phyloP scores from a whole-genome alignment of 2,329 filamentous ascomycete genomes.

The Dactylonectria estremocensis region DNA sequence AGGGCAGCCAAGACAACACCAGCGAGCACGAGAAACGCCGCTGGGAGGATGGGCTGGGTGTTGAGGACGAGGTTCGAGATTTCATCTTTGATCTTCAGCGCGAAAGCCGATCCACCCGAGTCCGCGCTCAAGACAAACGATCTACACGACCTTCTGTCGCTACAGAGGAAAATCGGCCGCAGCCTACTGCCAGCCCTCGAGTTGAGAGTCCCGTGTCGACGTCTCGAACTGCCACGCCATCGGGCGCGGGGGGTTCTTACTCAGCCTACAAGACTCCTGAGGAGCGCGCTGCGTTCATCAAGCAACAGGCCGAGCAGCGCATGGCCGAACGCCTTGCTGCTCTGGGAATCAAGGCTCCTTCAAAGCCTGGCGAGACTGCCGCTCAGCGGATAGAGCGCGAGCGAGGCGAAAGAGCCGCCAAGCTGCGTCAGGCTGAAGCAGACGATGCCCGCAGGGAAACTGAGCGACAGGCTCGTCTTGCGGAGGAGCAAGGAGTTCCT shows the following conservation, averaged over 20 bases:
- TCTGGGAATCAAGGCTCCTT: conserved; percentile 88
- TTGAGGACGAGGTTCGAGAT: conserved; percentile 96
- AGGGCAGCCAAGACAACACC: conserved; percentile 80
- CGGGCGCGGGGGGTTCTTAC: conserved; percentile 76
- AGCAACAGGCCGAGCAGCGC: conserved; percentile 95
- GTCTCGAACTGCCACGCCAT: conserved; percentile 64
- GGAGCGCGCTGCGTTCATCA: conserved; percentile 95
- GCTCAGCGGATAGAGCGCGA: conserved; percentile 92
- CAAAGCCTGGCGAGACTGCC: conserved; percentile 84
- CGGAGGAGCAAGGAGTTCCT: conserved; percentile 80
- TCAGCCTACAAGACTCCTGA: conserved; percentile 91
- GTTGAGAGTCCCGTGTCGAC: conserved; percentile 68
- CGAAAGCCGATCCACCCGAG: conserved; percentile 82
- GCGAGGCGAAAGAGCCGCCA: conserved; percentile 87
- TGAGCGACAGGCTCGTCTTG: conserved; percentile 86
- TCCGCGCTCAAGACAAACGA: conserved; percentile 73
- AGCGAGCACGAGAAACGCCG: conserved; percentile 92
- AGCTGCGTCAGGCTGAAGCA: conserved; percentile 90
- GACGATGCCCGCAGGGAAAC: conserved; percentile 92
- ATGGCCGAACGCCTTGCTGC: conserved; percentile 97
- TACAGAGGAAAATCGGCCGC: conserved; percentile 61
- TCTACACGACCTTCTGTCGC: conserved; percentile 59
- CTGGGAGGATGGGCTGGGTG: conserved; percentile 96
- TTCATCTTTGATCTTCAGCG: conserved; percentile 98
- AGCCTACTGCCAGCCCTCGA: conserved; percentile 59